Evolutionary conservation across 1,139 yeast species (phyloP), one percentile per base, ranked within the genome.

Genomic region (Diutina neorugosa): DNA sequence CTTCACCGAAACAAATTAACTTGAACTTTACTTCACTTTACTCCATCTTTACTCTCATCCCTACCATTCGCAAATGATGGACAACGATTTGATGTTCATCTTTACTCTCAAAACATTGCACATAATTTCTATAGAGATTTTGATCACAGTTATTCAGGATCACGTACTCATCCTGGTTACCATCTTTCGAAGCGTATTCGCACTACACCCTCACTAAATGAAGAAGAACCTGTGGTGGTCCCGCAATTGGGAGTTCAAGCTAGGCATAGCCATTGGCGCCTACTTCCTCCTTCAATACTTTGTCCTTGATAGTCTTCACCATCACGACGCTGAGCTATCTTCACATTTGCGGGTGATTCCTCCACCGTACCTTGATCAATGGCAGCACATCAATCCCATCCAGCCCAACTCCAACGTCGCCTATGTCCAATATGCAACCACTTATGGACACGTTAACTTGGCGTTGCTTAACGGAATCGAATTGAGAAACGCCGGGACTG

Each of bases 381-480:
- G 50, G 50, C 14, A 25, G 7, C 14, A 4, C 25, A 7, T 43
- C 48, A 25, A 44, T 14, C 31, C 18, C 14, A 2, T 12, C n/a
- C 18, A 1, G 7, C 31, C 31, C 7, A 34, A 16, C 2, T 34
- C 12, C 21, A 46, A 46, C 8, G 27, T 25, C 6, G 51, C 51
- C 5, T 48, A 48, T 16, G 51, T 48, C 4, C 51, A 48, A 20
- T 48, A 48, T 20, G 51, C 43, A 16, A 48, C 51, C 11, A 34
- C 43, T 6, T 34, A 34, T n/a, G 43, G 43, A 12, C 51, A 48
- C 19, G 12, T 48, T 11, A 48, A 48, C 21, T 21, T 48, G 19
- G 51, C 51, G 19, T 19, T 34, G 20, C 20, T 46, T 16, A 46
- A 46, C 18, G 50, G 50, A 9, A 46, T 46, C 16, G 21, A 46